Percentiles rank a stretch among this genome's conserved stretches.
Evolutionary conservation across 352 stramenopile species (phyloP).

Genomic region (Globisporangium polare): DNA sequence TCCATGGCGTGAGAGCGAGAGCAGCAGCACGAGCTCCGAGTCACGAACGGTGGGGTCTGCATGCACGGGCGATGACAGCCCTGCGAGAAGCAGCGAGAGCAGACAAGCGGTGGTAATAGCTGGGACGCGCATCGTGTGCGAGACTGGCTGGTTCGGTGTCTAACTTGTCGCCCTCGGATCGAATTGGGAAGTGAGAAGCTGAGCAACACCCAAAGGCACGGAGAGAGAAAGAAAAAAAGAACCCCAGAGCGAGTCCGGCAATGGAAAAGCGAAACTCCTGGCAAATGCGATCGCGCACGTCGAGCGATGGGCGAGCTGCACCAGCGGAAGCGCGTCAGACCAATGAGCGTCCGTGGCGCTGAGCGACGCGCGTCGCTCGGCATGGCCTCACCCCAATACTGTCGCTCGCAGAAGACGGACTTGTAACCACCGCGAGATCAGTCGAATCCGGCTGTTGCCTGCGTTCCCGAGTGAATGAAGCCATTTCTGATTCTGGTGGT

Average conservation of each 20-base stretch:
- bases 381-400: too few species aligned
- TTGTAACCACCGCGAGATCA: not conserved
- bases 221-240: not conserved
- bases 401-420: not conserved
- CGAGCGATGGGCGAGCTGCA: too few species aligned
- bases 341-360: not conserved
- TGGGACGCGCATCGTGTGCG: slow-evolving; percentile 7
- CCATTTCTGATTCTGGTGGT: not conserved
- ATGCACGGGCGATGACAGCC: not conserved
- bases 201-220: not conserved
- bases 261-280: slow-evolving; percentile 1
- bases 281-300: not conserved
- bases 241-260: not conserved
- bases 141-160: not conserved
- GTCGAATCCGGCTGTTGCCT: not conserved
- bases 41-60: slow-evolving; percentile 11
- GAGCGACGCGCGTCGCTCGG: not conserved
- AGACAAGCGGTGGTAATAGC: not conserved
- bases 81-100: slow-evolving; percentile 6
- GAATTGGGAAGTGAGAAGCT: slow-evolving; percentile 8
- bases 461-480: not conserved
- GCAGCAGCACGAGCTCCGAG: slow-evolving; percentile 57
- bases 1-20: slow-evolving; percentile 69
- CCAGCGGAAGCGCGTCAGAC: too few species aligned
- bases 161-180: not conserved